A percentile compares a stretch with the other conserved stretches of the same genome.
phyloP scores from a whole-genome alignment of 2,329 filamentous ascomycete genomes.

The Sphaerulina musiva region DNA sequence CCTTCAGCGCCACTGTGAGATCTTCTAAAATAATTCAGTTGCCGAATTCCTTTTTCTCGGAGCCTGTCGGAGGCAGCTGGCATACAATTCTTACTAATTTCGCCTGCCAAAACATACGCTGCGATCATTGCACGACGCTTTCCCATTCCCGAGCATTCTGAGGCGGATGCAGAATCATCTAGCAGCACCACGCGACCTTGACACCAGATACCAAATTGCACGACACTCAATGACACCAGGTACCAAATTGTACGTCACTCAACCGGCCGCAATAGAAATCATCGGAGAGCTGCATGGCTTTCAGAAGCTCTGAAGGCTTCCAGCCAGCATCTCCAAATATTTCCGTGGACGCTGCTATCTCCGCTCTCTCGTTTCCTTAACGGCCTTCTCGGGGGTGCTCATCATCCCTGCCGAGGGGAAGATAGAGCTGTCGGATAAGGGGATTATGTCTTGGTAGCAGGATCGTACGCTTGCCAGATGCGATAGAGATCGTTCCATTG shows the following conservation, averaged over 20 bases:
- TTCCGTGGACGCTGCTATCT: constrained; percentile 21
- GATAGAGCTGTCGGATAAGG: constrained; percentile 1
- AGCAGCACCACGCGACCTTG: constrained; percentile 28
- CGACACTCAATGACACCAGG: background rate
- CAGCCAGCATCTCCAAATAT: constrained; percentile 26
- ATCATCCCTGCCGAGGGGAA: constrained; percentile 4
- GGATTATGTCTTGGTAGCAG: constrained; percentile 2
- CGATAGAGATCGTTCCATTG: constrained; percentile 3
- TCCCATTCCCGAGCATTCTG: constrained; percentile 19
- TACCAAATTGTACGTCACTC: too few species aligned
- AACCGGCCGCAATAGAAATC: constrained; percentile 31
- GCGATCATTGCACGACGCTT: constrained; percentile 24
- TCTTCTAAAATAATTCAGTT: background rate
- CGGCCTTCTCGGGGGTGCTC: background rate
- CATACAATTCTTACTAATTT: constrained; percentile 11
- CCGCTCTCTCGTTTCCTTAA: constrained; percentile 3
- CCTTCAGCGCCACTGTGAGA: constrained; percentile 12
- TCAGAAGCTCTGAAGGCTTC: constrained; percentile 35
- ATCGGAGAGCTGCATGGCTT: constrained; percentile 30
- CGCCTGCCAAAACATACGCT: constrained; percentile 26
- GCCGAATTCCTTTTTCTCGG: background rate
- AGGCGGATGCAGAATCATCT: constrained; percentile 24
- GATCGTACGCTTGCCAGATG: constrained; percentile 1
- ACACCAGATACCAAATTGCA: constrained; percentile 12
- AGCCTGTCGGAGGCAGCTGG: background rate